Conservation (phyloP, 345 rosid genomes). For the Eucalyptus tenuipes region DNA sequence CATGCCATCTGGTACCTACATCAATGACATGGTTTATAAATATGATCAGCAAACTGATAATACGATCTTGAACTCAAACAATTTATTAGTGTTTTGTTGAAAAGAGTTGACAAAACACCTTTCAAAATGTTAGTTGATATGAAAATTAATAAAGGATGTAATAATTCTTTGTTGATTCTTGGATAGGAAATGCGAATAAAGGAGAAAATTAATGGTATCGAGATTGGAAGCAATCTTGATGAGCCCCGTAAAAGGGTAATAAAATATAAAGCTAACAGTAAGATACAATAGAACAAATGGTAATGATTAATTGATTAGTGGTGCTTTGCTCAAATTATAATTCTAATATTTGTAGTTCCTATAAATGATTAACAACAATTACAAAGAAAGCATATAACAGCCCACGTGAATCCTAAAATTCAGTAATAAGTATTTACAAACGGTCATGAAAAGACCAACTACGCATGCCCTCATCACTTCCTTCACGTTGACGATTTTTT, state of each 20-base stretch:
- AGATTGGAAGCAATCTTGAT: neutral
- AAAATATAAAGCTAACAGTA: neutral
- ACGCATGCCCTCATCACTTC: neutral
- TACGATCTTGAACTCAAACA: neutral
- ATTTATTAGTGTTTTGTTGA: neutral
- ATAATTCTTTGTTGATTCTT: neutral
- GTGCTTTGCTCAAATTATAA: neutral
- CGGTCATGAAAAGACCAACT: neutral
- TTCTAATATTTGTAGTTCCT: neutral
- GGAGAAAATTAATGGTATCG: neutral
- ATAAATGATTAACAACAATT: neutral
- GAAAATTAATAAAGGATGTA: neutral
- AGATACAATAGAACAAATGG: neutral
- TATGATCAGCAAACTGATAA: neutral
- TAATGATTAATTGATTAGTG: neutral
- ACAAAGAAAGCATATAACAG: neutral
- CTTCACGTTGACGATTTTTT: neutral
- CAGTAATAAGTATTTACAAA: neutral
- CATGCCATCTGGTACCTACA: neutral
- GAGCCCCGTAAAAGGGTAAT: neutral
- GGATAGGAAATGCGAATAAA: neutral
- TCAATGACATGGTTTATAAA: neutral
- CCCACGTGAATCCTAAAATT: neutral
- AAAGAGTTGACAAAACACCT: neutral
- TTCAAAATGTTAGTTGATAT: neutral